These are phyloP conservation scores for Globisporangium orthogonon DNA, from an alignment of 352 stramenopile species.

Conservation along the genomic window DNA sequence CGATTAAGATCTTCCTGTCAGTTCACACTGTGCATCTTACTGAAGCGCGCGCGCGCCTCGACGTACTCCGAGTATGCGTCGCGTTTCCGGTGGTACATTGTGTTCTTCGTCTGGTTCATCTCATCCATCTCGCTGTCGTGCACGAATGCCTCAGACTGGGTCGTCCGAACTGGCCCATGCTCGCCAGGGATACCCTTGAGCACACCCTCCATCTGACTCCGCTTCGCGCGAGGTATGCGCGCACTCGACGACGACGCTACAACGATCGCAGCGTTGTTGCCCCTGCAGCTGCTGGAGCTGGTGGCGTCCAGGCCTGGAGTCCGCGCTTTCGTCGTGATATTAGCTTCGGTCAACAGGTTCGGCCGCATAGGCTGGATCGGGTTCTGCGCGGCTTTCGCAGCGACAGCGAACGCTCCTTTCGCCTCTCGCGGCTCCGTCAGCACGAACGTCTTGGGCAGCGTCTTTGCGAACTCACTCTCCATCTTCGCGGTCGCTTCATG, in stretches of 20 bases:
- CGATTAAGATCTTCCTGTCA: slow-evolving; percentile 12
- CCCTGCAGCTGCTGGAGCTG: not conserved
- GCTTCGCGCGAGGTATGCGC: slow-evolving; percentile 60
- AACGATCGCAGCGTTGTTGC: slow-evolving; percentile 13
- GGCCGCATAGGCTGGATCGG: slow-evolving; percentile 48
- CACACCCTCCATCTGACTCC: slow-evolving; percentile 74
- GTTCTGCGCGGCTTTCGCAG: slow-evolving; percentile 42
- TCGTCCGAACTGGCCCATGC: slow-evolving; percentile 23
- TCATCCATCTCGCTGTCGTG: slow-evolving; percentile 72
- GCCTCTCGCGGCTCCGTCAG: slow-evolving; percentile 45
- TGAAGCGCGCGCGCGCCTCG: slow-evolving; percentile 81
- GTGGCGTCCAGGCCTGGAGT: slow-evolving; percentile 8
- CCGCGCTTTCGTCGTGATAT: slow-evolving; percentile 16
- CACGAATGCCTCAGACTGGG: slow-evolving; percentile 42
- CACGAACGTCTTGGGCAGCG: slow-evolving; percentile 54
- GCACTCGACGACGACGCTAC: slow-evolving; percentile 10
- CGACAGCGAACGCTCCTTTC: slow-evolving; percentile 38
- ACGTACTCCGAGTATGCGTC: slow-evolving; percentile 87
- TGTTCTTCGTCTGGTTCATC: slow-evolving; percentile 76
- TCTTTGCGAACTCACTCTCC: slow-evolving; percentile 44
- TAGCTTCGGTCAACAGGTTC: slow-evolving; percentile 23
- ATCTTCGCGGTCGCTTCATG: slow-evolving; percentile 25
- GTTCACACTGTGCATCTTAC: slow-evolving; percentile 87
- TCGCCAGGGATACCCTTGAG: slow-evolving; percentile 48
- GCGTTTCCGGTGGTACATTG: slow-evolving; percentile 68